phyloP scores from a whole-genome alignment of 2,329 filamentous ascomycete species.

The Diaporthe eres region DNA sequence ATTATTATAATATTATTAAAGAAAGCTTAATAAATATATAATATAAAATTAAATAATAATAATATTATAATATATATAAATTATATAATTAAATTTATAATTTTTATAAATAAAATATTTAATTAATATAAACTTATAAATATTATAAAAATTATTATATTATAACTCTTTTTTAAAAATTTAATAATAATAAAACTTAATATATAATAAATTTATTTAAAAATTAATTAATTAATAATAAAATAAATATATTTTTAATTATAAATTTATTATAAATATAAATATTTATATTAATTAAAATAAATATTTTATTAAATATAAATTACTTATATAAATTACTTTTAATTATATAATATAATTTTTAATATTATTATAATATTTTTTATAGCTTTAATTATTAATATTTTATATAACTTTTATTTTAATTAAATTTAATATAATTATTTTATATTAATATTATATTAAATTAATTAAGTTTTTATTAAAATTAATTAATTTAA shows the following conservation, averaged over 20 bases:
- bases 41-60: not conserved
- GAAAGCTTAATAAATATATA: not conserved
- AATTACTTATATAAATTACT: too few species aligned
- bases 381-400: too few species aligned
- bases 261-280: not conserved
- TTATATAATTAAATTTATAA: not conserved
- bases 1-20: not conserved
- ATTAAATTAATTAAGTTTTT: too few species aligned
- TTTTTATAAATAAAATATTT: not conserved
- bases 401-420: too few species aligned
- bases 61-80: not conserved
- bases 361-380: too few species aligned
- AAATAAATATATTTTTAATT: not conserved
- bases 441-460: too few species aligned
- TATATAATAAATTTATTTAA: not conserved
- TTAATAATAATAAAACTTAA: not conserved
- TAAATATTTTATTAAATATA: too few species aligned
- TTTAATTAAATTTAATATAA: too few species aligned
- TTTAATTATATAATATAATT: too few species aligned
- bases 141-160: not conserved
- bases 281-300: too few species aligned
- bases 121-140: not conserved
- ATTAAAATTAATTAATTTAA: too few species aligned
- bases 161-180: not conserved
- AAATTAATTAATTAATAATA: not conserved